Evolutionary conservation across 345 rosid species (phyloP), one percentile per base, ranked within the genome.

Genomic region (Pistacia vera): DNA sequence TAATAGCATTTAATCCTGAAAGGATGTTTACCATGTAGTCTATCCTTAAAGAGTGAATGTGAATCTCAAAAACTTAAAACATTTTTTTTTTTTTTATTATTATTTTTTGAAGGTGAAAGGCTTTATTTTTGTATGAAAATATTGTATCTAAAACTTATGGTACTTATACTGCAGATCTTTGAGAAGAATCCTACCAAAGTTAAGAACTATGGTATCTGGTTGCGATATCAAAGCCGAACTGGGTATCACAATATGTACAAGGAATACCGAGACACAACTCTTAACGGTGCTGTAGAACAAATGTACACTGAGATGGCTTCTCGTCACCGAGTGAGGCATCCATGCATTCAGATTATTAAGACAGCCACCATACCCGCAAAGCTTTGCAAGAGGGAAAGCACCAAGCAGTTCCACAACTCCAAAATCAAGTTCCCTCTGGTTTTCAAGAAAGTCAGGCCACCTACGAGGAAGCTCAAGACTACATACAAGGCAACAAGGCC

Each of bases 291-390:
- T 8, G 86, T 80, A 0, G 86, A 83, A 25, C 83, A 83, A 20
- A 83, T 83, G 83, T 80, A 83, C 72, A 80, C 70, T 17, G 83
- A 80, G 77, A 83, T 83, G 86, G 83, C 86, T 7, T 83, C 83
- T 56, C 77, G 86, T 12, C 86, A 80, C 75, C 70, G 83, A 5
- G 86, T 80, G 5, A 80, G 83, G 83, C 75, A 57, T 69, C 86
- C 81, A 4, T 83, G 83, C 72, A 83, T 83, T 38, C 83, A 83
- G 71, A 77, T 83, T 2, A 83, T 83, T 65, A 77, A 74, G 61
- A 83, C 83, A 12, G 83, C 81, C 9, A 80, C 83, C 5, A 51
- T 83, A 49, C 58, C 66, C 0, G 83, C 83, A 3, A 80, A 74
- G 79, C 81, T 77, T 0, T 83, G 85, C 81, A 83, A 83, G 79